A percentile compares a stretch with the other conserved stretches of the same genome.
Evolutionary conservation across 371 early-diverging fungal genomes (phyloP).

Genomic region (Phascolomyces articulosus): DNA sequence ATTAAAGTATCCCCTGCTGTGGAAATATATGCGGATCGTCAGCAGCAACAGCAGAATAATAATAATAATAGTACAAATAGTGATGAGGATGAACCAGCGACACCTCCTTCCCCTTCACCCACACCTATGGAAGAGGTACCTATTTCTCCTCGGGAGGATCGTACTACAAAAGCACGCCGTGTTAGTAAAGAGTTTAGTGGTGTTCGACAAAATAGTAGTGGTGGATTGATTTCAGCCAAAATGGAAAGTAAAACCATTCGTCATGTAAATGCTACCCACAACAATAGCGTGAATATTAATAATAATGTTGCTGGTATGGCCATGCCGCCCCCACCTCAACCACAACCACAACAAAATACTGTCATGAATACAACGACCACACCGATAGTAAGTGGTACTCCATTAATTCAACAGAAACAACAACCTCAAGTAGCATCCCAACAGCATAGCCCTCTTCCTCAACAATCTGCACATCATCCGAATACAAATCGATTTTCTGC

Average conservation of each 20-base stretch:
- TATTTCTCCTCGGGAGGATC: not conserved
- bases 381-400: not conserved
- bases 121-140: conserved; percentile 4
- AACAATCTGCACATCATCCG: not conserved
- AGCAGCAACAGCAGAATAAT: no score
- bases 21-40: not conserved
- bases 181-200: conserved; percentile 7
- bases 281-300: not conserved
- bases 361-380: not conserved
- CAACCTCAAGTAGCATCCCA: not conserved
- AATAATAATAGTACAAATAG: no score
- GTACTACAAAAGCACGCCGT: not conserved
- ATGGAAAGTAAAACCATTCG: not conserved
- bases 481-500: not conserved
- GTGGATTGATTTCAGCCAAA: not conserved
- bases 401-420: not conserved
- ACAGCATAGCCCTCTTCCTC: not conserved
- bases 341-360: not conserved
- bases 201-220: not conserved
- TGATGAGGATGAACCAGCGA: not conserved
- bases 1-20: conserved; percentile 3
- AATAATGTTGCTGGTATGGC: not conserved
- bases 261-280: no score
- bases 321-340: not conserved
- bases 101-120: not conserved